Evolutionary conservation across 2,329 filamentous ascomycete genomes (phyloP).

Genomic region (Pyrenochaeta sp.): DNA sequence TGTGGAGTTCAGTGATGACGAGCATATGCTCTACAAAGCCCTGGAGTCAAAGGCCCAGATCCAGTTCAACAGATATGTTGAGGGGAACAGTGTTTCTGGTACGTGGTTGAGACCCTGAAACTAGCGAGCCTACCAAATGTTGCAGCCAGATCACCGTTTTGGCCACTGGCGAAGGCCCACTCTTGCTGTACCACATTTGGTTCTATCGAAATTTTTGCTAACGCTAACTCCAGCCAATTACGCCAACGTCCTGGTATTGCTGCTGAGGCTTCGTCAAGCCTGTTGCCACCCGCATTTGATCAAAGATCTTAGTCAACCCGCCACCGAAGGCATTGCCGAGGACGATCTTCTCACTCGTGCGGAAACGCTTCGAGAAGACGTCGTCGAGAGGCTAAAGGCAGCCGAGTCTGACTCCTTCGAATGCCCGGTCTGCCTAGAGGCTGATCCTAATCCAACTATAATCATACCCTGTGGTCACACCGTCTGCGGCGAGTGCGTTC

Average conservation of each 20-base stretch:
- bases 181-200: not conserved
- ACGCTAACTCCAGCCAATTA: conserved; percentile 65
- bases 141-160: too few relatives aligned
- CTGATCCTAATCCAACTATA: conserved; percentile 75
- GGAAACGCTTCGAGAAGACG: conserved; percentile 64
- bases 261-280: conserved; percentile 81
- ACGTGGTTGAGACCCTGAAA: conserved; percentile 1
- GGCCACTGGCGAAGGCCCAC: too few relatives aligned
- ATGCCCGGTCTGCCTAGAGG: conserved; percentile 85
- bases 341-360: conserved; percentile 70
- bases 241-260: conserved; percentile 79
- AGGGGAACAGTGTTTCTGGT: conserved; percentile 70
- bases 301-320: conserved; percentile 71
- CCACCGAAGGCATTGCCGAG: conserved; percentile 64
- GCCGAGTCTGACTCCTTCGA: conserved; percentile 70
- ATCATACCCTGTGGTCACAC: conserved; percentile 86
- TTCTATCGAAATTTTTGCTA: not conserved
- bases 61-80: conserved; percentile 79
- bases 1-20: conserved; percentile 72
- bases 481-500: conserved; percentile 79
- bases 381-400: conserved; percentile 72
- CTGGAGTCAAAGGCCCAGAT: conserved; percentile 73
- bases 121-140: too few relatives aligned
- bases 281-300: conserved; percentile 81
- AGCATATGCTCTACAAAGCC: conserved; percentile 69